A percentile compares a stretch with the other conserved stretches of the same genome.
These are phyloP conservation scores for Pythium aristosporum DNA, from an alignment of 352 stramenopile species.

Conservation along the genomic window DNA sequence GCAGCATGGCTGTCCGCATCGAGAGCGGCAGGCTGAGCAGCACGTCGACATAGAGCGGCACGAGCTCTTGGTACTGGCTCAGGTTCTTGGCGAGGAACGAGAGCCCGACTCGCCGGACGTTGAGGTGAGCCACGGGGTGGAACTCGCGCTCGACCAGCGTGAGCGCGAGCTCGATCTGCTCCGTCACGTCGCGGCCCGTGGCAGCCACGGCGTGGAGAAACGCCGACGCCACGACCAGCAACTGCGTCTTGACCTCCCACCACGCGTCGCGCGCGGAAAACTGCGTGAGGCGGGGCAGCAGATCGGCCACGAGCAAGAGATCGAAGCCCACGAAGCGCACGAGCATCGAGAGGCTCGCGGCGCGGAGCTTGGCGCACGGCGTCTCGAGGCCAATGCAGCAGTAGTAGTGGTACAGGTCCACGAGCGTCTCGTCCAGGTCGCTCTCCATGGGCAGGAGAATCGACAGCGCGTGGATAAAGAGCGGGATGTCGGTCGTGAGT, in stretches of 20 bases:
- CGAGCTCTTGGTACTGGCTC: constrained; percentile 65
- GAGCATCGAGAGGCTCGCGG: constrained; percentile 79
- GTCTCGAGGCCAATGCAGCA: constrained; percentile 79
- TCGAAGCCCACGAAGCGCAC: constrained; percentile 50
- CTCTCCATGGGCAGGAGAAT: constrained; percentile 73
- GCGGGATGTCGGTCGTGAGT: constrained; percentile 51
- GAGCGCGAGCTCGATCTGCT: constrained; percentile 69
- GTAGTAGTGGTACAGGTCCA: constrained; percentile 88
- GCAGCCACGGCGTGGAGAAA: constrained; percentile 43
- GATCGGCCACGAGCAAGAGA: constrained; percentile 41
- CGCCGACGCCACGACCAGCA: constrained; percentile 62
- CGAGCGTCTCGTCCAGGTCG: constrained; percentile 64
- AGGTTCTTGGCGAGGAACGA: constrained; percentile 59
- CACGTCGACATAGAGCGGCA: constrained; percentile 77
- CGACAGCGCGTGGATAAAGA: constrained; percentile 75
- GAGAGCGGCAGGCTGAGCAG: constrained; percentile 53
- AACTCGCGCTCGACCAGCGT: constrained; percentile 80
- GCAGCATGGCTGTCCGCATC: constrained; percentile 44
- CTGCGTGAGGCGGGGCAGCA: constrained; percentile 64
- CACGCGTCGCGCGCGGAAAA: constrained; percentile 61
- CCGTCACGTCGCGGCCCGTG: constrained; percentile 40
- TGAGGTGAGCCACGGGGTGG: constrained; percentile 46
- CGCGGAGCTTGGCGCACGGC: constrained; percentile 71
- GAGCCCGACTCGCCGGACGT: constrained; percentile 62
- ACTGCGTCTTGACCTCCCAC: constrained; percentile 86